phyloP scores from a whole-genome alignment of 441 rosid species.

The Populus hybrid region DNA sequence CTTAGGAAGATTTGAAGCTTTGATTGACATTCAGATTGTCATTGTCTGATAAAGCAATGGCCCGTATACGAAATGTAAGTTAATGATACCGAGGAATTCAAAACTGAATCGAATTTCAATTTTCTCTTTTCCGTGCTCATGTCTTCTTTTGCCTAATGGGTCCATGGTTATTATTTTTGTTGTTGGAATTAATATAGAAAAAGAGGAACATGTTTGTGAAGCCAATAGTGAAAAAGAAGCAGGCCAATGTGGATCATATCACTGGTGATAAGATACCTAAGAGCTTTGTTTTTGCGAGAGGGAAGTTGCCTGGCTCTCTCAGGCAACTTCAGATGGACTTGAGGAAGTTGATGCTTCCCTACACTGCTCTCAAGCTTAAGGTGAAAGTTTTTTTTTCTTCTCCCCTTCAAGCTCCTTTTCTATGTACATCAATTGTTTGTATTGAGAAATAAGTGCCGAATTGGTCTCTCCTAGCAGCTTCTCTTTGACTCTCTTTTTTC shows the following conservation, averaged over 20 bases:
- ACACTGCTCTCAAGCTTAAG: constrained; percentile 84
- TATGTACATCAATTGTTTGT: neutral
- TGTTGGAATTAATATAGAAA: constrained; percentile 31
- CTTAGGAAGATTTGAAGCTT: neutral
- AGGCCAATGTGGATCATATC: constrained; percentile 55
- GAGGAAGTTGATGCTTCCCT: constrained; percentile 92
- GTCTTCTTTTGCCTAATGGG: neutral
- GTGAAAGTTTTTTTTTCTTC: constrained; percentile 22
- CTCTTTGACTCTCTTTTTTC: neutral
- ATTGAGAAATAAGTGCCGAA: neutral
- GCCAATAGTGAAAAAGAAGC: constrained; percentile 50
- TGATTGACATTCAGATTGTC: neutral
- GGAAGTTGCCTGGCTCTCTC: constrained; percentile 72
- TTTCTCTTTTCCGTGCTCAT: neutral
- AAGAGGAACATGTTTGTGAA: constrained; percentile 53
- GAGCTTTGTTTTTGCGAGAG: constrained; percentile 84
- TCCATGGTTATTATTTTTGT: neutral
- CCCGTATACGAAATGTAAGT: neutral
- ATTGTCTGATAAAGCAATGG: neutral
- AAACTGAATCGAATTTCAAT: neutral
- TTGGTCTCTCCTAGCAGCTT: neutral
- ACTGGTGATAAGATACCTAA: constrained; percentile 84
- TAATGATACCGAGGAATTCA: neutral
- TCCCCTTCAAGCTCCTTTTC: neutral
- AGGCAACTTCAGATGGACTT: constrained; percentile 81